Base-by-base conservation (phyloP, 1,284 basidiomycete species). In the Ceratobasidium sp. region DNA sequence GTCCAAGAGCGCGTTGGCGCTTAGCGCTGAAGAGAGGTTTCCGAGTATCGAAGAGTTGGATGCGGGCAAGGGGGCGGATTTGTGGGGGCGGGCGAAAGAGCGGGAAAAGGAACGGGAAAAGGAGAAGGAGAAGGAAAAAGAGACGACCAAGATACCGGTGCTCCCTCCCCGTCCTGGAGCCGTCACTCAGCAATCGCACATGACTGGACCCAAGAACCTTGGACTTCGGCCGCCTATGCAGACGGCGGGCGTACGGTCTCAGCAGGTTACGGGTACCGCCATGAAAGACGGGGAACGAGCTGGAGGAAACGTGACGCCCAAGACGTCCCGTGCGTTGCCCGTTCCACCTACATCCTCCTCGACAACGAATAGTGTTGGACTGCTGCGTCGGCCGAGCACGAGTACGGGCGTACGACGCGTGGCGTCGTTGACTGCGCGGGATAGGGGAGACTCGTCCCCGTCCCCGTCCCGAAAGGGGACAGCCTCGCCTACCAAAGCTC, bases 31-130 rank as follows among this genome's bases (percentile, higher is more conserved):
- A 83, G 87, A 89, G 62, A 87, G 92, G 67, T 95, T 93, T 83
- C 93, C 93, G 1, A 92, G 93, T 0, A 84, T 95, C 40, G 93
- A 94, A 82, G 92, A 94, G 80, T 85, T 94, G 13, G 92, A 95
- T 84, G 89, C 90, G 12, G 87, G 56, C 42, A 54, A 65, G 40
- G 23, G 10, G 77, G 15, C 15, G 28, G 65, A 67, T 20, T 13
- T 33, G 48, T 67, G 65, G 65, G 65, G 65, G 9, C 26, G 46
- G 48, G 40, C 46, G 44, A 67, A 67, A 44, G 65, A 52, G 65
- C 23, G 42, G 61, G 61, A 64, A 23, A 40, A 44, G 17, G 61
- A 64, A 40, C 33, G 33, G 33, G 33, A 33, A 33, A 33, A 33
- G 33, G 33, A 33, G 33, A 46, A 44, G 46, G 65, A 67, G 5